Evolutionary conservation across 352 stramenopile genomes (phyloP).

Genomic region (Phytopythium aichiense): DNA sequence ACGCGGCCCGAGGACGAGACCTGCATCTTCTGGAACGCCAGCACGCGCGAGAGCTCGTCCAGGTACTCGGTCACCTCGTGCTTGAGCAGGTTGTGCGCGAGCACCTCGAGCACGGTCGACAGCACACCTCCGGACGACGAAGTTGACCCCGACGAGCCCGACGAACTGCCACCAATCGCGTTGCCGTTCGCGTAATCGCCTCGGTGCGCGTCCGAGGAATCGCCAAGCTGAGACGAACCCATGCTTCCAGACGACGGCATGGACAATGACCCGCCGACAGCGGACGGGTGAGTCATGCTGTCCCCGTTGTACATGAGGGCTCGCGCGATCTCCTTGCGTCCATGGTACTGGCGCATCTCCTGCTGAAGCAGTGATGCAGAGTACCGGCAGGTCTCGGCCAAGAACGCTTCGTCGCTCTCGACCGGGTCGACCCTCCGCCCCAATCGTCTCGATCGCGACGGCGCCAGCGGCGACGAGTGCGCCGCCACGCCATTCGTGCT

Average conservation of each 20-base stretch:
- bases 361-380: constrained; percentile 71
- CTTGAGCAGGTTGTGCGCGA: constrained; percentile 80
- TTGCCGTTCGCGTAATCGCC: not conserved
- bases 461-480: not conserved
- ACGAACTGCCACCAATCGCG: constrained; percentile 10
- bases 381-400: constrained; percentile 65
- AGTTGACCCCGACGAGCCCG: constrained; percentile 16
- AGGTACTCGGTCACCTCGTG: constrained; percentile 68
- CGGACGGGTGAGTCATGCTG: not conserved
- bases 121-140: constrained; percentile 33
- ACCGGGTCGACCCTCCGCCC: constrained; percentile 4
- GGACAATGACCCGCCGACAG: constrained; percentile 13
- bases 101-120: constrained; percentile 52
- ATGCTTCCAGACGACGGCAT: constrained; percentile 12
- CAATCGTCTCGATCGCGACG: not conserved
- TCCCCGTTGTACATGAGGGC: constrained; percentile 41
- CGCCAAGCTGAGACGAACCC: constrained; percentile 2
- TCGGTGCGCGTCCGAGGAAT: not conserved
- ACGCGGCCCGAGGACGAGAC: constrained; percentile 54
- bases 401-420: constrained; percentile 43
- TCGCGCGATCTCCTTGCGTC: constrained; percentile 62
- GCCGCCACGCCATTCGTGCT: constrained; percentile 18
- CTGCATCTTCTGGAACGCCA: constrained; percentile 60
- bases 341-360: constrained; percentile 75
- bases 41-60: constrained; percentile 56